Conservation (phyloP, 306 rosid genomes). For the Rosa chinensis region DNA sequence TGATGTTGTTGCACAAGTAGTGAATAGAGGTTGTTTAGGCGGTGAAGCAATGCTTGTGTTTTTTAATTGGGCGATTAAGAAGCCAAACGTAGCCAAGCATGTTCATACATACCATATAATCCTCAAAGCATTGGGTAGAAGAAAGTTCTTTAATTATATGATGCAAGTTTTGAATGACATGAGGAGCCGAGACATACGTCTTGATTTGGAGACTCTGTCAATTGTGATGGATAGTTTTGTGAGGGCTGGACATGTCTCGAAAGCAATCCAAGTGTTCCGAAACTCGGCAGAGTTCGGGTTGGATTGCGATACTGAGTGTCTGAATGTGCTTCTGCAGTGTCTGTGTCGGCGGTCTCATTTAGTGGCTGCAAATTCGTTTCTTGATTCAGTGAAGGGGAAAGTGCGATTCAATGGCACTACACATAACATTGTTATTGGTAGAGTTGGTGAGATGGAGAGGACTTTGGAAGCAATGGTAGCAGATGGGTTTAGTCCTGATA, state of each 20-base stretch:
- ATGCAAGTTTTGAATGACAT: slow-evolving; percentile 42
- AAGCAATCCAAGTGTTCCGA: slow-evolving; percentile 56
- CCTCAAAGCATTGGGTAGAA: slow-evolving; percentile 77
- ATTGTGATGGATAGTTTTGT: slow-evolving; percentile 69
- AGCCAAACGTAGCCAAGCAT: slow-evolving; percentile 45
- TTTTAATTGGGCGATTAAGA: slow-evolving; percentile 76
- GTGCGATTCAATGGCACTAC: slow-evolving; percentile 41
- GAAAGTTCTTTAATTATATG: slow-evolving; percentile 57
- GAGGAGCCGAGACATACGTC: slow-evolving; percentile 37
- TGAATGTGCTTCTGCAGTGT: slow-evolving; percentile 61
- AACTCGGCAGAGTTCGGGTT: slow-evolving; percentile 58
- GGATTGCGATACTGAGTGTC: slow-evolving; percentile 41
- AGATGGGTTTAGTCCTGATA: slow-evolving; percentile 60
- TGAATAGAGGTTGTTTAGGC: slow-evolving; percentile 60
- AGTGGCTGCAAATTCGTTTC: slow-evolving; percentile 57
- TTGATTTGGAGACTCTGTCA: slow-evolving; percentile 47
- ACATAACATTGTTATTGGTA: slow-evolving; percentile 47
- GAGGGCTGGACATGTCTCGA: slow-evolving; percentile 60
- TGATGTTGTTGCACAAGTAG: slow-evolving; percentile 47
- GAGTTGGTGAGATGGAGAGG: slow-evolving; percentile 56
- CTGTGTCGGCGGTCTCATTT: slow-evolving; percentile 67
- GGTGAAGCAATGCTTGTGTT: slow-evolving; percentile 68
- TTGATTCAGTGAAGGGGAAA: slow-evolving; percentile 58
- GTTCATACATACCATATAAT: slow-evolving; percentile 45
- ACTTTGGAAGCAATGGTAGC: slow-evolving; percentile 54